Evolutionary conservation across 768 basidiomycete species (phyloP), one percentile per base, ranked within the genome.

Genomic region (Cystobasidium ongulense): DNA sequence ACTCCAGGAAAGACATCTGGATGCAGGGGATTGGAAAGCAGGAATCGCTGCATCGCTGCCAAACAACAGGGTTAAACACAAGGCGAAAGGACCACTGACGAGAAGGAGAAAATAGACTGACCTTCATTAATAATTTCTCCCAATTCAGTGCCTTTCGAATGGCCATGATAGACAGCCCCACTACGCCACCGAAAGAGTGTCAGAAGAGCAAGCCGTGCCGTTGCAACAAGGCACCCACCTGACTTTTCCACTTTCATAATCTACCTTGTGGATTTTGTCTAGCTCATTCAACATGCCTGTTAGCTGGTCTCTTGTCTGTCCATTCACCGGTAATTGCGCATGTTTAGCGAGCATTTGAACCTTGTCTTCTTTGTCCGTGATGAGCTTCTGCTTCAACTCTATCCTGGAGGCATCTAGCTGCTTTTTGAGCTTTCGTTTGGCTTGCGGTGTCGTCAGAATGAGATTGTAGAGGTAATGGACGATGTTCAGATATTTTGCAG

Each of bases 1-100:
- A 96, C 82, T 0, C 75, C 82, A 0, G 94, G 94, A 82, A 96
- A 96, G 53, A 93, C 87, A 71, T 93, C 91, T 0, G 95, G 92
- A 78, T 97, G 93, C 11, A 97, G 84, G 1, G 93, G 75, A 46
- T 75, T 75, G 10, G 75, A 65, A 1, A 75, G 53, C 23, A 75
- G 50, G 29, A 62, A 75, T 8, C 61, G 53, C 18, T 74, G 71
- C 29, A 75, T 75, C 17, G 72, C 62, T 70, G 15, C 5, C 52
- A n/a, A 17, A 21, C 17, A 18, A 50, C 25, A 25, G 35, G 25
- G 33, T 25, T 38, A 2, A 39, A 18, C 59, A 4, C 7, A 17
- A 27, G 66, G 10, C 27, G 38, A n/a, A 18, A 23, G 31, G 5
- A 52, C 3, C 1, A 62, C 39, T 67, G 39, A 33, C 15, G 13